Evolutionary conservation across 2,329 filamentous ascomycete genomes (phyloP).

Genomic region (Thielaviopsis musarum): DNA sequence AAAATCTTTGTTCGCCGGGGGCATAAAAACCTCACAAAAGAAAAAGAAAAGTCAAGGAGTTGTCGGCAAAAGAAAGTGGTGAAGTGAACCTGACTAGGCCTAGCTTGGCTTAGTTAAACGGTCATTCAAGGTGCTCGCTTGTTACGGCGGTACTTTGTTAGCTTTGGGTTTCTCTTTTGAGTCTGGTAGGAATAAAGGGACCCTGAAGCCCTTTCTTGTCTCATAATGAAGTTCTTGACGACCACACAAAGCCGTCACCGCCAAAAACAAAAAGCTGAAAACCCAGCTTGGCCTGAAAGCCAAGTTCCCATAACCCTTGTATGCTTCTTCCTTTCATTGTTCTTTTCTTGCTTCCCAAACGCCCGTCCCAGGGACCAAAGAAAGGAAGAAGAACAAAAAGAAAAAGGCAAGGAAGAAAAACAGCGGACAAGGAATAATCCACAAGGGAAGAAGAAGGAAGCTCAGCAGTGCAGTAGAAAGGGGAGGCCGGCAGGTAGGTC

Average conservation of each 20-base stretch:
- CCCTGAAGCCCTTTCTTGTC: neutral
- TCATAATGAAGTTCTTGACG: neutral
- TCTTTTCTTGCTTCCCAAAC: no score
- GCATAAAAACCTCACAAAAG: neutral
- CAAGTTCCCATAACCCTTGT: neutral
- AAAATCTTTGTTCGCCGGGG: no score
- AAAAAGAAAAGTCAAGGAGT: neutral
- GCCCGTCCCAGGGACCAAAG: no score
- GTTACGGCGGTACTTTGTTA: neutral
- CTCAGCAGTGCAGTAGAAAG: neutral
- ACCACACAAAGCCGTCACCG: no score
- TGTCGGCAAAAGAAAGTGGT: neutral
- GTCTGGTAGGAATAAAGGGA: neutral
- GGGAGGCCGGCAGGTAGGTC: neutral
- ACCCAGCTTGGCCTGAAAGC: neutral
- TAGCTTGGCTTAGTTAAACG: neutral
- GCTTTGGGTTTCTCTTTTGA: neutral
- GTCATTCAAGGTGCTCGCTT: neutral
- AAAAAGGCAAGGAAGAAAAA: no score
- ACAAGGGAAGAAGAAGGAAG: no score
- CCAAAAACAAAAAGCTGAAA: no score
- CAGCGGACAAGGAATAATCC: no score
- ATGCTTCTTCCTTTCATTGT: no score
- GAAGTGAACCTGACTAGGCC: neutral
- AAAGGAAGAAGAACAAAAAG: neutral